These are phyloP conservation scores for Cordyceps cateniannulata DNA, from an alignment of 2,329 filamentous ascomycete species.

Conservation along the genomic window DNA sequence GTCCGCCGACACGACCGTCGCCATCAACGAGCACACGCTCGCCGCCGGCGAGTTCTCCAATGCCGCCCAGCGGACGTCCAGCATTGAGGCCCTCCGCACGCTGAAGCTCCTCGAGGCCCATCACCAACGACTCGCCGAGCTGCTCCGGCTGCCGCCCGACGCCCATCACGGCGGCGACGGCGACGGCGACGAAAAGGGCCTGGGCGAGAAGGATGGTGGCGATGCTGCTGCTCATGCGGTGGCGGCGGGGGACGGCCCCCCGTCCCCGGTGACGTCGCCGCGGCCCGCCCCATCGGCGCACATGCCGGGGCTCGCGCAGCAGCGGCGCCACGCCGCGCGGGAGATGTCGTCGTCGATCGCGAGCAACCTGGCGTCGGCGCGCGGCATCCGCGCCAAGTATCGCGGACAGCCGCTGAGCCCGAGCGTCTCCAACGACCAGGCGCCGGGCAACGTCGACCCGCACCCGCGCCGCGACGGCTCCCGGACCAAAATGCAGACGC, in stretches of 20 bases:
- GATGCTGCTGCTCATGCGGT: constrained; percentile 6
- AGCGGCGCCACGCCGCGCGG: constrained; percentile 51
- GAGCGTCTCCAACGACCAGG: constrained; percentile 66
- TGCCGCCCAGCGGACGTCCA: constrained; percentile 65
- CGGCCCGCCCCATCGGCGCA: constrained; percentile 21
- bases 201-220: constrained; percentile 11
- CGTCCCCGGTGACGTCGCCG: constrained; percentile 18
- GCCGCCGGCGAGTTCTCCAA: constrained; percentile 85
- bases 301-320: constrained; percentile 30
- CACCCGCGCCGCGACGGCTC: constrained; percentile 44
- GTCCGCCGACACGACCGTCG: constrained; percentile 68
- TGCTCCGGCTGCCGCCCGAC: constrained; percentile 64
- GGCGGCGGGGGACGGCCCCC: background rate
- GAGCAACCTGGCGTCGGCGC: constrained; percentile 77
- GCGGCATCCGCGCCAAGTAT: constrained; percentile 65
- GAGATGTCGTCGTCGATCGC: constrained; percentile 78
- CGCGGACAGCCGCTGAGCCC: constrained; percentile 63
- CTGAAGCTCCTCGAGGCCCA: constrained; percentile 81
- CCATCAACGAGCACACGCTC: constrained; percentile 79
- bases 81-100: constrained; percentile 70
- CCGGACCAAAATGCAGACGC: constrained; percentile 47
- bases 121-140: constrained; percentile 74
- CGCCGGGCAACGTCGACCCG: constrained; percentile 61
- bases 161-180: constrained; percentile 31
- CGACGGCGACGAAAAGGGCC: constrained; percentile 22